These are phyloP conservation scores for Rhizophagus sp. DNA, from an alignment of 192 early-diverging fungal genomes.

Conservation along the genomic window DNA sequence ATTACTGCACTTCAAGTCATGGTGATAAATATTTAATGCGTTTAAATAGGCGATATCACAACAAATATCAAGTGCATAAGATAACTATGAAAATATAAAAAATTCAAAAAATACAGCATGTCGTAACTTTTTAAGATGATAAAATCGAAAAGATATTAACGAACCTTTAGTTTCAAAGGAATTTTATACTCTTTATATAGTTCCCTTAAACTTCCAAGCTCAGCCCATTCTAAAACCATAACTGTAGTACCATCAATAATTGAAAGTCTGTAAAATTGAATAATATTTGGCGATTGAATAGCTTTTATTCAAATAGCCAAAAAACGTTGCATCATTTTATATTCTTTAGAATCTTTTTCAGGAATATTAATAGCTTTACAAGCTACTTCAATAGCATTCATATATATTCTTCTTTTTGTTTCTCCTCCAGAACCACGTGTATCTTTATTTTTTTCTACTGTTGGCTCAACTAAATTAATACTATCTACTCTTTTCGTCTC, in stretches of 20 bases:
- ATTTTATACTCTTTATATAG: not conserved
- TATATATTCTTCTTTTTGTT: slow-evolving; percentile 1
- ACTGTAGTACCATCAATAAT: not conserved
- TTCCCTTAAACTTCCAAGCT: slow-evolving; percentile 9
- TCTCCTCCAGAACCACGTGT: not conserved
- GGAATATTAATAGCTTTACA: not conserved
- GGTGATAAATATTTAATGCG: slow-evolving; percentile 5
- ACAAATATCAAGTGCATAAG: slow-evolving; percentile 22
- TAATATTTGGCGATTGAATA: not conserved
- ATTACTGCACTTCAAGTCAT: slow-evolving; percentile 24
- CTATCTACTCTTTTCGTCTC: not conserved
- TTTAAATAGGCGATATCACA: slow-evolving; percentile 20
- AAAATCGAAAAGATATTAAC: not conserved
- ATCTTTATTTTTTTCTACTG: not conserved
- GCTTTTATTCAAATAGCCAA: slow-evolving; percentile 6
- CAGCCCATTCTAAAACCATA: slow-evolving; percentile 27
- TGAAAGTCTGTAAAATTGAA: slow-evolving; percentile 20
- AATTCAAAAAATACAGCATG: not conserved
- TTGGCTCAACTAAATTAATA: not conserved
- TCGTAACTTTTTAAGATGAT: not conserved
- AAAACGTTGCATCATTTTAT: not conserved
- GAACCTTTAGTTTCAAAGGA: slow-evolving; percentile 3
- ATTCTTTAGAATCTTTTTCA: not conserved
- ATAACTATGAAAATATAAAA: not conserved
- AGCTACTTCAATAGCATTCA: not conserved